Percentiles rank a stretch among this genome's conserved stretches.
These are phyloP conservation scores for Exophiala bonariae DNA, from an alignment of 2,329 filamentous ascomycete genomes.

Conservation along the genomic window DNA sequence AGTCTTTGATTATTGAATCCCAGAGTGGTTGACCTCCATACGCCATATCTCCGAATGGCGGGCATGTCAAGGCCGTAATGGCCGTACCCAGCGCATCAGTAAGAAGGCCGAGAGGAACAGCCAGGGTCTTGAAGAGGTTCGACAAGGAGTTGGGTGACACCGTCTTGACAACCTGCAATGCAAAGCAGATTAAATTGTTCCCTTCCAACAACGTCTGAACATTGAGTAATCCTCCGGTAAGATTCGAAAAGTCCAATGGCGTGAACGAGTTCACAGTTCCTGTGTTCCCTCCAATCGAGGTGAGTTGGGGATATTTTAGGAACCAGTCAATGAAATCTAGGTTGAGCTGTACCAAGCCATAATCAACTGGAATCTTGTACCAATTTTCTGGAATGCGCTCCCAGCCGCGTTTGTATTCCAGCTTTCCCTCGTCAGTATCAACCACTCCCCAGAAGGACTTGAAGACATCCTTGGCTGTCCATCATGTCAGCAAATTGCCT, in stretches of 20 bases:
- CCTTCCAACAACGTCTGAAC: conserved; percentile 36
- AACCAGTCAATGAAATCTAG: conserved; percentile 41
- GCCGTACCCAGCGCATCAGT: conserved; percentile 32
- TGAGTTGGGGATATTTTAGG: conserved; percentile 43
- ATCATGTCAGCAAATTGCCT: conserved; percentile 1
- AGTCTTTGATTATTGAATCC: conserved; percentile 31
- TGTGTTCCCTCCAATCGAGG: conserved; percentile 53
- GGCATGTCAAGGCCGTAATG: conserved; percentile 33
- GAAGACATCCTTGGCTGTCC: conserved; percentile 41
- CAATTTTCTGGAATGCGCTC: conserved; percentile 56
- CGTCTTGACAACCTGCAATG: conserved; percentile 36
- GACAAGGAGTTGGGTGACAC: conserved; percentile 35
- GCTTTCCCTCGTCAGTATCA: conserved; percentile 40
- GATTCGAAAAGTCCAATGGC: conserved; percentile 44
- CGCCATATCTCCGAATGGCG: conserved; percentile 34
- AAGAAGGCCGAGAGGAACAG: conserved; percentile 32
- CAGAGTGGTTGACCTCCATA: conserved; percentile 34
- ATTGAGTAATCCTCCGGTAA: conserved; percentile 45
- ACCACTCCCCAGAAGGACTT: conserved; percentile 50
- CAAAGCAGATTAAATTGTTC: conserved; percentile 44
- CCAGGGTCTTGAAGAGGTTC: conserved; percentile 32
- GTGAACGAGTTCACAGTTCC: conserved; percentile 53
- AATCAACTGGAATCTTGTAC: conserved; percentile 49
- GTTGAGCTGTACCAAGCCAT: conserved; percentile 46
- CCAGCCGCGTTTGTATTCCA: conserved; percentile 49